phyloP scores from a whole-genome alignment of 2,329 filamentous ascomycete genomes.

The Emericellopsis cladophorae region DNA sequence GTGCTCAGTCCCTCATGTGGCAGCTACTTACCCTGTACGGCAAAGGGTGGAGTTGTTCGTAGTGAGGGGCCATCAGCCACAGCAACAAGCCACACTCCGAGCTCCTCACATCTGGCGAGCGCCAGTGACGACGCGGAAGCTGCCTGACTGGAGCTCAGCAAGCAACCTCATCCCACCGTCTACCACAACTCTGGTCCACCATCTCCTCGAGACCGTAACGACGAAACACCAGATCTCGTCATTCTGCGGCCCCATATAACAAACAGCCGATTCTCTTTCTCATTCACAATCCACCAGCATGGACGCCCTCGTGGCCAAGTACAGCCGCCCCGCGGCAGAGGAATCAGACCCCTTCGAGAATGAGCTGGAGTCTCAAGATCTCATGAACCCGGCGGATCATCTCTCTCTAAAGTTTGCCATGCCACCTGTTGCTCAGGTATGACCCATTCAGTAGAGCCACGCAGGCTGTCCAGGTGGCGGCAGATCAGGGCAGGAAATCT shows the following conservation, averaged over 20 bases:
- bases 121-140: background rate
- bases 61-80: background rate
- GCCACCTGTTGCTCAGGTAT: constrained; percentile 80
- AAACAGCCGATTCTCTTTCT: background rate
- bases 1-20: no score
- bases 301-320: constrained; percentile 88
- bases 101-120: background rate
- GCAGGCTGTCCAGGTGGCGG: background rate
- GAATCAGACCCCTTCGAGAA: constrained; percentile 61
- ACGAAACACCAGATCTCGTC: background rate
- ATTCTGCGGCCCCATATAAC: background rate
- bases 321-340: constrained; percentile 67
- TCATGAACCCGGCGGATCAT: constrained; percentile 58
- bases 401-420: constrained; percentile 90
- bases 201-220: background rate
- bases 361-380: constrained; percentile 51
- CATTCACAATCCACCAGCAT: constrained; percentile 32
- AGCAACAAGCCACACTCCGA: background rate
- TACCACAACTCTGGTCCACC: background rate
- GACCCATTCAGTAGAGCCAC: constrained; percentile 11
- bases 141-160: background rate
- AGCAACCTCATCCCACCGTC: no score
- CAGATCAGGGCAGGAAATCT: no score
- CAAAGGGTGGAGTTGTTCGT: no score
- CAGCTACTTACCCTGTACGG: no score